Evolutionary conservation across 257 asterid species (phyloP).

Genomic region (Penstemon davidsonii): DNA sequence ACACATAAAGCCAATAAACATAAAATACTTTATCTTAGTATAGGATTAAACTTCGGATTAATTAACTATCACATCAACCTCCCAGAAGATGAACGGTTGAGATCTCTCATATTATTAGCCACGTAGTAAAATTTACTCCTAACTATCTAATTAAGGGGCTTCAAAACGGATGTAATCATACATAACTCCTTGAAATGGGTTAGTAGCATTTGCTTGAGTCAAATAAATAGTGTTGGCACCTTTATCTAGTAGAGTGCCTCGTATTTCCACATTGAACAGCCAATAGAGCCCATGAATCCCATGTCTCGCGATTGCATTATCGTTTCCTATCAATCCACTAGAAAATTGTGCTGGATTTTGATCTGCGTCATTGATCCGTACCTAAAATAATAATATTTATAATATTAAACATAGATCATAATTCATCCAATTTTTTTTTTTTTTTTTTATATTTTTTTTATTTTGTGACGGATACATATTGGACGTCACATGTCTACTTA

Average conservation of each 20-base stretch:
- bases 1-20: too few relatives aligned
- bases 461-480: neutral
- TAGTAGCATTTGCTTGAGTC: conserved; percentile 52
- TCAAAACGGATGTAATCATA: conserved; percentile 77
- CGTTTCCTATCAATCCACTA: conserved; percentile 67
- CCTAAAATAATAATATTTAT: conserved; percentile 34
- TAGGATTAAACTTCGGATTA: too few relatives aligned
- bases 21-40: too few relatives aligned
- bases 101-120: too few relatives aligned
- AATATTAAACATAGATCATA: neutral
- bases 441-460: too few relatives aligned
- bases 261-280: conserved; percentile 56
- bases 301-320: conserved; percentile 78
- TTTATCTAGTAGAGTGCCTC: conserved; percentile 33
- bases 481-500: too few relatives aligned
- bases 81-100: too few relatives aligned
- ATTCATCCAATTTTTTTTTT: neutral
- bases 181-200: conserved; percentile 67
- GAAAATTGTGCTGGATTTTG: conserved; percentile 46
- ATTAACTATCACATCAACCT: too few relatives aligned
- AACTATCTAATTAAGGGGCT: conserved; percentile 15
- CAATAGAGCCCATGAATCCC: conserved; percentile 82
- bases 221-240: conserved; percentile 58
- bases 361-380: conserved; percentile 47
- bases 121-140: too few relatives aligned